A percentile compares a stretch with the other conserved stretches of the same genome.
These are phyloP conservation scores for Aspergillus bertholletiae DNA, from an alignment of 495 filamentous ascomycete genomes.

Conservation along the genomic window DNA sequence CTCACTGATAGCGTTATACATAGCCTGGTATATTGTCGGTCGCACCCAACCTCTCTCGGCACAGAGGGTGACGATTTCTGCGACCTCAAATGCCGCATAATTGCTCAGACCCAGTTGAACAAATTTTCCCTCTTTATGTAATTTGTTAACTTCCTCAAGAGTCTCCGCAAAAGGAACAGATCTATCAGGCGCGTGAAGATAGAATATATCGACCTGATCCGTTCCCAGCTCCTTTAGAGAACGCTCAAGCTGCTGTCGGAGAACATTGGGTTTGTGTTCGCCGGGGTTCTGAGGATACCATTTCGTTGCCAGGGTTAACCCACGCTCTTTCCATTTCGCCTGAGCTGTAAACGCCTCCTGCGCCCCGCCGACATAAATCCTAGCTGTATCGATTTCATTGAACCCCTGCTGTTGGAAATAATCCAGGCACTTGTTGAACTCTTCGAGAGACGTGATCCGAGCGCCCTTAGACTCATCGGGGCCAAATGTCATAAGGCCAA, in stretches of 20 bases:
- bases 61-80: constrained; percentile 82
- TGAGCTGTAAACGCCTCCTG: constrained; percentile 82
- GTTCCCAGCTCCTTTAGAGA: constrained; percentile 71
- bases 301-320: constrained; percentile 84
- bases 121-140: constrained; percentile 88
- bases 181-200: constrained; percentile 83
- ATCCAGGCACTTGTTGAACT: constrained; percentile 63
- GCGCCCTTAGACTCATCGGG: constrained; percentile 53
- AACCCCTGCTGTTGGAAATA: constrained; percentile 70
- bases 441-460: constrained; percentile 64
- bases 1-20: constrained; percentile 61
- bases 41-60: constrained; percentile 69
- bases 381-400: constrained; percentile 77
- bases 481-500: constrained; percentile 62
- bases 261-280: constrained; percentile 54
- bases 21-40: constrained; percentile 61
- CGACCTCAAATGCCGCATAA: constrained; percentile 86
- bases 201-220: constrained; percentile 81
- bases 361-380: constrained; percentile 65
- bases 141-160: constrained; percentile 68
- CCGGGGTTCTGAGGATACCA: constrained; percentile 60
- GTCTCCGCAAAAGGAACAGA: constrained; percentile 76
- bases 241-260: constrained; percentile 59
- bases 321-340: constrained; percentile 76
- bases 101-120: constrained; percentile 77